Conservation (phyloP, 495 filamentous ascomycete species). For the Saxophila tyrrhenica region DNA sequence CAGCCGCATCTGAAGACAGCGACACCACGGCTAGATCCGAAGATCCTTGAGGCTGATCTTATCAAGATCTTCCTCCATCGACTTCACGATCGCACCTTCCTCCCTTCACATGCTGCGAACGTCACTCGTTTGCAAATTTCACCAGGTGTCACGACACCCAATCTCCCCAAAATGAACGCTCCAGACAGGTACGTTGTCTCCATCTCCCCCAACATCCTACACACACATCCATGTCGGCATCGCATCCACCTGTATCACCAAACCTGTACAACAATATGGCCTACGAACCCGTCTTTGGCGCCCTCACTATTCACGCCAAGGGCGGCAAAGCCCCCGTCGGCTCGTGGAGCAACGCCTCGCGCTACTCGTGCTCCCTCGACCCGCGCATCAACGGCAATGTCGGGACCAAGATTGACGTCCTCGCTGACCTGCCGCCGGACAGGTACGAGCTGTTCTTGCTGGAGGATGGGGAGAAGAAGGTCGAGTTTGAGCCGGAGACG, state of each 20-base stretch:
- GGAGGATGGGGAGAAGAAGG: slow-evolving; percentile 79
- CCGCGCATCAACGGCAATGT: slow-evolving; percentile 1
- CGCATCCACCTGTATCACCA: slow-evolving; percentile 18
- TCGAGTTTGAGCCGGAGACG: slow-evolving; percentile 71
- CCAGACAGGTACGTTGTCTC: slow-evolving; percentile 47
- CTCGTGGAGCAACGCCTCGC: neutral
- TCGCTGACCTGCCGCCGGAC: slow-evolving; percentile 15
- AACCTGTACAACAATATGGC: neutral
- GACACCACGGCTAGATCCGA: neutral
- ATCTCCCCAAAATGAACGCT: slow-evolving; percentile 50
- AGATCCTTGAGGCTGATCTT: neutral
- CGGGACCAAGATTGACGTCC: slow-evolving; percentile 4
- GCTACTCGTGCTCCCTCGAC: slow-evolving; percentile 7
- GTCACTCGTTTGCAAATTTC: neutral
- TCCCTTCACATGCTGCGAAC: neutral
- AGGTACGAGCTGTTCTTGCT: slow-evolving; percentile 92
- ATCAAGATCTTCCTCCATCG: neutral
- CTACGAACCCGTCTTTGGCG: neutral
- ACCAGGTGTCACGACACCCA: slow-evolving; percentile 10
- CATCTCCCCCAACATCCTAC: neutral
- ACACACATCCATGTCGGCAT: slow-evolving; percentile 18
- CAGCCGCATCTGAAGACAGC: no score
- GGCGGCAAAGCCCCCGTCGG: neutral
- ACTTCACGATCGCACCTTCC: slow-evolving; percentile 15
- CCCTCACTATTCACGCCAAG: neutral